phyloP scores from a whole-genome alignment of 2,329 filamentous ascomycete species.

The Colletotrichum zoysiae region DNA sequence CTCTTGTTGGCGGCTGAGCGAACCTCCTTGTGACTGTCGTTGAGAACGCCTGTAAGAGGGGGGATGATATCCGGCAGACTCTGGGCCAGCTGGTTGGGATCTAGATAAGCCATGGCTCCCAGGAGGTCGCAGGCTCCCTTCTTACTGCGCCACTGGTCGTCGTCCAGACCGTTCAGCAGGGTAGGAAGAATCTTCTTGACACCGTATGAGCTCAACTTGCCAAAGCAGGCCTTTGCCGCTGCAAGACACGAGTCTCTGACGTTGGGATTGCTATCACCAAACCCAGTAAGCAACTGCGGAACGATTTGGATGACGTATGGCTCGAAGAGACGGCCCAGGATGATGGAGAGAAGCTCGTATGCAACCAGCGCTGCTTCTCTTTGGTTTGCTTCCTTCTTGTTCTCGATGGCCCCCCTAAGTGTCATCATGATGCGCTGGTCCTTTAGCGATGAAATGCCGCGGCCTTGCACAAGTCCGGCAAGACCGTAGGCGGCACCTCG shows the following conservation, averaged over 20 bases:
- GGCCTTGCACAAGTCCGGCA: slow-evolving; percentile 89
- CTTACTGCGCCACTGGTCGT: slow-evolving; percentile 97
- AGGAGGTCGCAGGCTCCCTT: slow-evolving; percentile 97
- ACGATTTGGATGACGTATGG: slow-evolving; percentile 97
- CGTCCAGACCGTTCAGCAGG: slow-evolving; percentile 90
- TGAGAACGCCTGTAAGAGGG: slow-evolving; percentile 91
- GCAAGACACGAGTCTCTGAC: slow-evolving; percentile 94
- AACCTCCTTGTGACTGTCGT: slow-evolving; percentile 98
- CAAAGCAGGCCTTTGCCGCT: slow-evolving; percentile 94
- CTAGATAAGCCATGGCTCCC: slow-evolving; percentile 98
- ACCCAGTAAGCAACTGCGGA: slow-evolving; percentile 87
- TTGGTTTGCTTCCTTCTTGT: slow-evolving; percentile 92
- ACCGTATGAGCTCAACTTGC: slow-evolving; percentile 92
- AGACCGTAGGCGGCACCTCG: slow-evolving; percentile 95
- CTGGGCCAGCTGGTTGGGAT: slow-evolving; percentile 91
- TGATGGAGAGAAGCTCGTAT: slow-evolving; percentile 88
- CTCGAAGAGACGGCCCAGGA: slow-evolving; percentile 91
- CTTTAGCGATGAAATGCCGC: slow-evolving; percentile 83
- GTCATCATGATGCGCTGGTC: slow-evolving; percentile 89
- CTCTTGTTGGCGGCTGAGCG: slow-evolving; percentile 92
- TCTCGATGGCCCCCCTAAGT: slow-evolving; percentile 86
- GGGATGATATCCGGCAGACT: slow-evolving; percentile 98
- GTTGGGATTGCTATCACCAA: slow-evolving; percentile 88
- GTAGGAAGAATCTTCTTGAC: slow-evolving; percentile 95
- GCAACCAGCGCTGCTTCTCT: slow-evolving; percentile 90